A percentile compares a stretch with the other conserved stretches of the same genome.
Evolutionary conservation across 2,329 filamentous ascomycete genomes (phyloP).

Genomic region (Oidium heveae): DNA sequence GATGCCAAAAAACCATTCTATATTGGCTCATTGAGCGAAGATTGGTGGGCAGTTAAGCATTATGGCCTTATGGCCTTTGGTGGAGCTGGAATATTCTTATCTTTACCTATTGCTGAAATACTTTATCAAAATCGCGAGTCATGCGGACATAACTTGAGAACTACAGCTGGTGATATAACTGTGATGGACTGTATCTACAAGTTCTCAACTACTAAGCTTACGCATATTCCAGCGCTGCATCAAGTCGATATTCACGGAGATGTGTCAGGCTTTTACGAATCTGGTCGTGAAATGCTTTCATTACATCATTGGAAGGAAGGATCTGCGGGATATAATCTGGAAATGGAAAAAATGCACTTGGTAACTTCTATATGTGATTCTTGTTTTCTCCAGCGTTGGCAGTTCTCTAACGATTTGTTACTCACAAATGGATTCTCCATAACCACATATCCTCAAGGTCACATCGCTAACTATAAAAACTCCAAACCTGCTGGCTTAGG

Average conservation of each 20-base stretch:
- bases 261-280: slow-evolving; percentile 13
- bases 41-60: slow-evolving; percentile 13
- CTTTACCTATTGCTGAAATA: slow-evolving; percentile 8
- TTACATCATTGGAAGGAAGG: slow-evolving; percentile 14
- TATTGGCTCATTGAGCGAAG: slow-evolving; percentile 11
- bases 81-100: slow-evolving; percentile 11
- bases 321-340: slow-evolving; percentile 8
- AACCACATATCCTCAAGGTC: slow-evolving; percentile 14
- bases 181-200: slow-evolving; percentile 13
- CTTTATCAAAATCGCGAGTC: slow-evolving; percentile 9
- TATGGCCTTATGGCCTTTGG: slow-evolving; percentile 14
- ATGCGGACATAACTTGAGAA: slow-evolving; percentile 9
- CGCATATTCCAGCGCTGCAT: slow-evolving; percentile 8
- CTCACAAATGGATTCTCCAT: slow-evolving; percentile 23
- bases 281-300: slow-evolving; percentile 10
- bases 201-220: slow-evolving; percentile 9
- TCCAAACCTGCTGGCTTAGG: slow-evolving; percentile 4
- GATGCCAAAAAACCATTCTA: slow-evolving; percentile 10
- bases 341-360: slow-evolving; percentile 13
- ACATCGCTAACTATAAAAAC: slow-evolving; percentile 5
- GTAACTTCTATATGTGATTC: slow-evolving; percentile 14
- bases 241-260: slow-evolving; percentile 13
- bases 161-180: slow-evolving; percentile 11
- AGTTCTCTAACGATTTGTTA: slow-evolving; percentile 18
- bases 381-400: slow-evolving; percentile 21